Evolutionary conservation across 345 rosid genomes (phyloP), one percentile per base, ranked within the genome.

Genomic region (Ricinus communis): DNA sequence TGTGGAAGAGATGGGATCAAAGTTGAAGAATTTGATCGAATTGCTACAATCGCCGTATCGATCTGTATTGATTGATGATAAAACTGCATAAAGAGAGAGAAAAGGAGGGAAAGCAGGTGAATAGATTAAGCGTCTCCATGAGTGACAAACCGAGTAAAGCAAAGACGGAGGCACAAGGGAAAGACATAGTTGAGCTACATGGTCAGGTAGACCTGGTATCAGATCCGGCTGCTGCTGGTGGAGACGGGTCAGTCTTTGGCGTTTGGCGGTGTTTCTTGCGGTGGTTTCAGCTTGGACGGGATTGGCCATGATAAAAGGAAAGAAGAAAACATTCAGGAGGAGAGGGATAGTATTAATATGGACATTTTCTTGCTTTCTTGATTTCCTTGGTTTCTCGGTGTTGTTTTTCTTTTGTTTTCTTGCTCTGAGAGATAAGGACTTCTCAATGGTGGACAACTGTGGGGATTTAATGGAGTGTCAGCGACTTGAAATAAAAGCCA

Each of bases 111-210:
- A 81, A 57, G 80, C 54, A 25, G 87, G 82, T 10, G 82, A 75
- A 71, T 85, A 87, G 61, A 85, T 73, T 16, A 87, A 71, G 11
- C 84, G 82, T 0, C 86, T 81, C 91, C 91, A 87, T n/a, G 87
- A 75, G 53, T 69, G 79, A 71, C 85, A 83, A 58, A 87, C 82
- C 33, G 83, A 70, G 83, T 52, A 79, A 67, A 87, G 86, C 14
- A 73, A 4, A 7, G 80, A 31, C 47, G 89, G 85, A 9, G 43
- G 78, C 70, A 83, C 74, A 7, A 58, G 71, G 36, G 82, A 74
- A 66, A 87, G 89, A 61, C 85, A 85, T 24, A 84, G 74, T 7
- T 78, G 77, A 3, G 85, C 81, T 31, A 85, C 33, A 50, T 84
- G 78, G 76, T 87, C 78, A 1, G 89, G 89, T 19, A 87, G 74